Evolutionary conservation across 495 filamentous ascomycete species (phyloP).

Genomic region (Podospora conica): DNA sequence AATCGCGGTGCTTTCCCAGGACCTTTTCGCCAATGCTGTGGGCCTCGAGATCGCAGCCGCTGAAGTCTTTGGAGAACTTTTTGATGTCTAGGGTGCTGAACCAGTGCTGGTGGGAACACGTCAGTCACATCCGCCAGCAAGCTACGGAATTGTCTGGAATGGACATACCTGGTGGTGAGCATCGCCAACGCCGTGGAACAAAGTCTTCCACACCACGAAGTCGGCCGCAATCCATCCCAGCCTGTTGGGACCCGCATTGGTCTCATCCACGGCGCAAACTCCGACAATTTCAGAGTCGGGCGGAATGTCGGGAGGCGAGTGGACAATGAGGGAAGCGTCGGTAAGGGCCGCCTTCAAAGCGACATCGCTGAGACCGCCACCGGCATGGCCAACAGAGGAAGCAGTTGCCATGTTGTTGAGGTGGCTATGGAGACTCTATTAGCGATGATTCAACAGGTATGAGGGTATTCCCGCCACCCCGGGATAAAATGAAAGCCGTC

Average conservation of each 20-base stretch:
- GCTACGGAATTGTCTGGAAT: neutral
- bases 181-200: conserved; percentile 25
- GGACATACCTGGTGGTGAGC: conserved; percentile 13
- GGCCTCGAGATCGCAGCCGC: conserved; percentile 6
- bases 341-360: neutral
- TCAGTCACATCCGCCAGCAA: neutral
- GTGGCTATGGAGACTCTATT: neutral
- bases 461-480: neutral
- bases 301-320: conserved; percentile 28
- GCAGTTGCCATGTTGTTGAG: neutral
- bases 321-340: conserved; percentile 24
- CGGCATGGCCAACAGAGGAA: neutral
- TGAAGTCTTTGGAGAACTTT: conserved; percentile 11
- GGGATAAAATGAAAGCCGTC: neutral
- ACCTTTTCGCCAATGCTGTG: conserved; percentile 1
- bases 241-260: conserved; percentile 18
- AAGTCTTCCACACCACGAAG: conserved; percentile 32
- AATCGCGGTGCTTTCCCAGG: conserved; percentile 10
- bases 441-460: neutral
- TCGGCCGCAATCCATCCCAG: conserved; percentile 36
- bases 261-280: conserved; percentile 27
- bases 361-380: neutral
- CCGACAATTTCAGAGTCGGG: conserved; percentile 25
- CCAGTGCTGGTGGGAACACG: conserved; percentile 26
- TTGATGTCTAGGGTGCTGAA: conserved; percentile 18